These are phyloP conservation scores for Forsythia suspensa DNA, from an alignment of 257 asterid genomes.

Conservation along the genomic window DNA sequence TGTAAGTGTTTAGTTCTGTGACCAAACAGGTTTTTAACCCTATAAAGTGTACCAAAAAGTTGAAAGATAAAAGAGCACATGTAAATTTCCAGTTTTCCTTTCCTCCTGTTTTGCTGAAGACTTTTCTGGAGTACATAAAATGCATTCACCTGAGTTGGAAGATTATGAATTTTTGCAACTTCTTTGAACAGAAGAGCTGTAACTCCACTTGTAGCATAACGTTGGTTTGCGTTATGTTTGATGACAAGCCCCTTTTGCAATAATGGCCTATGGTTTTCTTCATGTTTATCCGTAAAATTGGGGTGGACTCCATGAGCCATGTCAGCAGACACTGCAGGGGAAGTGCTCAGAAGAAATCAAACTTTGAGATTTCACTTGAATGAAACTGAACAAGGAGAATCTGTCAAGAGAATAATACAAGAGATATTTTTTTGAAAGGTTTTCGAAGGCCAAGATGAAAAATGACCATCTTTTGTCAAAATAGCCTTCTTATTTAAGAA, in stretches of 20 bases:
- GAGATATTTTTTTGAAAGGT: neutral
- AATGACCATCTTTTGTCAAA: neutral
- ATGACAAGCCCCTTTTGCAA: conserved; percentile 94
- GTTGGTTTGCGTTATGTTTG: conserved; percentile 96
- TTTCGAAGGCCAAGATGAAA: neutral
- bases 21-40: too few relatives aligned
- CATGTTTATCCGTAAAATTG: conserved; percentile 81
- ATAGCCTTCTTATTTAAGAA: neutral
- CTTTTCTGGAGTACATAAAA: neutral
- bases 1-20: neutral
- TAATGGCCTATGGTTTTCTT: conserved; percentile 89
- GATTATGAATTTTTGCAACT: conserved; percentile 75
- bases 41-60: too few relatives aligned
- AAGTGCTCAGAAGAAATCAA: conserved; percentile 22
- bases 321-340: conserved; percentile 89
- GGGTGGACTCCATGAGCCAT: conserved; percentile 99
- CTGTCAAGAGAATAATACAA: neutral
- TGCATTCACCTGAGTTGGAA: conserved; percentile 80
- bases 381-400: neutral
- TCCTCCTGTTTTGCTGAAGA: neutral
- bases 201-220: conserved; percentile 97
- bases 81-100: neutral
- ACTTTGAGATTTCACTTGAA: neutral
- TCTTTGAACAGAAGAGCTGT: conserved; percentile 96
- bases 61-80: too few relatives aligned